A percentile compares a stretch with the other conserved stretches of the same genome.
These are phyloP conservation scores for Epithele typhae DNA, from an alignment of 768 basidiomycete species.

Conservation along the genomic window DNA sequence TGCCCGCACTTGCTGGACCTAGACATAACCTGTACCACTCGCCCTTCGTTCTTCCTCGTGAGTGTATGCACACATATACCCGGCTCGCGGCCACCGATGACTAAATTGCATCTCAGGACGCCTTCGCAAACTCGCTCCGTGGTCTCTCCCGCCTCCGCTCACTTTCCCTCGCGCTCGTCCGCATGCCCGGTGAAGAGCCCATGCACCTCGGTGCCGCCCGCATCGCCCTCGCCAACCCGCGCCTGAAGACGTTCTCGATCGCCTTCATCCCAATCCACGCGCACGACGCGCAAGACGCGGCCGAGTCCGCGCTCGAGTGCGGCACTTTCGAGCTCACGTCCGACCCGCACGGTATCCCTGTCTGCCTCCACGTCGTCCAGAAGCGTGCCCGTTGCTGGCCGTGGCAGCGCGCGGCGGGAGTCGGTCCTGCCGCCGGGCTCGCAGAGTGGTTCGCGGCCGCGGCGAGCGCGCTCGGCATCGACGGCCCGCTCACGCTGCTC, in stretches of 20 bases:
- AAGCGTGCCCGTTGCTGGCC: slow-evolving; percentile 40
- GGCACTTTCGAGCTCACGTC: slow-evolving; percentile 55
- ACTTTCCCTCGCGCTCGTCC: slow-evolving; percentile 61
- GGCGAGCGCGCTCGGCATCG: slow-evolving; percentile 8
- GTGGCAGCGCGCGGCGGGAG: slow-evolving; percentile 27
- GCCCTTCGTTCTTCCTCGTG: slow-evolving; percentile 72
- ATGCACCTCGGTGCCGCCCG: slow-evolving; percentile 55
- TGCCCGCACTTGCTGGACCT: slow-evolving; percentile 64
- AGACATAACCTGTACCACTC: slow-evolving; percentile 61
- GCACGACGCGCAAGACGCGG: slow-evolving; percentile 34
- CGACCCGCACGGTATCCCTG: slow-evolving; percentile 64
- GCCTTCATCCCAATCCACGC: slow-evolving; percentile 61
- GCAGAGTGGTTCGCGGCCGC: slow-evolving; percentile 11
- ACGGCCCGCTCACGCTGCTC: slow-evolving; percentile 1
- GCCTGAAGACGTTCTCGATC: slow-evolving; percentile 58
- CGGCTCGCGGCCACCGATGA: neutral
- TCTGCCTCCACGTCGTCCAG: slow-evolving; percentile 48
- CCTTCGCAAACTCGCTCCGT: slow-evolving; percentile 59
- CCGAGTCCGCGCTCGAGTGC: slow-evolving; percentile 35
- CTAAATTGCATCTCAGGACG: slow-evolving; percentile 42
- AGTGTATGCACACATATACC: slow-evolving; percentile 20
- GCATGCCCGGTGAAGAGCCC: slow-evolving; percentile 59
- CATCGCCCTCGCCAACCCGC: slow-evolving; percentile 64
- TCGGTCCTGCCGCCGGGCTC: neutral
- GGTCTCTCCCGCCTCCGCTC: slow-evolving; percentile 60